These are phyloP conservation scores for Trypanosoma melophagium DNA, from an alignment of 208 protist genomes.

Conservation along the genomic window DNA sequence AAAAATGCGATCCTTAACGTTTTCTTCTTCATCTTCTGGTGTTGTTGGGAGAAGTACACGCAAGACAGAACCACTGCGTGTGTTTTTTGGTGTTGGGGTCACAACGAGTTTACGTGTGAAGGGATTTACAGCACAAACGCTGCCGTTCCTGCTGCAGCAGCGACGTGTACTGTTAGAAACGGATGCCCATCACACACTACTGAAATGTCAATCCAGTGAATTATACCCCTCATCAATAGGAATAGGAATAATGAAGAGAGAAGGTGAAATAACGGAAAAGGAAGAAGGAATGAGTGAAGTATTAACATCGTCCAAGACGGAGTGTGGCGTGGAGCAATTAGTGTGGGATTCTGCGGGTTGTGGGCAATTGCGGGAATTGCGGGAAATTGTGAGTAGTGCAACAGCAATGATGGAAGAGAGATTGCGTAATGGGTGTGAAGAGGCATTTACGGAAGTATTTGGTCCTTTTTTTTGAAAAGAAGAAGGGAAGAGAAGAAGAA, in stretches of 20 bases:
- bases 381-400: neutral
- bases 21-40: too few species aligned
- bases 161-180: conserved; percentile 60
- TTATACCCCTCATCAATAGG: neutral
- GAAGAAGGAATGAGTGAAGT: too few species aligned
- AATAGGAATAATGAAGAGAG: too few species aligned
- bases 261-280: too few species aligned
- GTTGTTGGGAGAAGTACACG: neutral
- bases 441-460: conserved; percentile 16
- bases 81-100: conserved; percentile 71
- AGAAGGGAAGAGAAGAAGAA: neutral
- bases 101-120: conserved; percentile 61
- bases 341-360: too few species aligned
- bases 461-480: neutral
- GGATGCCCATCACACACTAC: conserved; percentile 39
- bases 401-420: neutral
- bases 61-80: conserved; percentile 21
- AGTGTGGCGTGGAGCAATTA: too few species aligned
- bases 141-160: conserved; percentile 51
- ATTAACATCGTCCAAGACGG: too few species aligned
- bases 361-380: too few species aligned
- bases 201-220: neutral
- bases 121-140: conserved; percentile 39
- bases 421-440: conserved; percentile 12
- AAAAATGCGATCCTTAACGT: neutral